Conservation (phyloP, 2,329 filamentous ascomycete species). For the Lizonia empirigonia region DNA sequence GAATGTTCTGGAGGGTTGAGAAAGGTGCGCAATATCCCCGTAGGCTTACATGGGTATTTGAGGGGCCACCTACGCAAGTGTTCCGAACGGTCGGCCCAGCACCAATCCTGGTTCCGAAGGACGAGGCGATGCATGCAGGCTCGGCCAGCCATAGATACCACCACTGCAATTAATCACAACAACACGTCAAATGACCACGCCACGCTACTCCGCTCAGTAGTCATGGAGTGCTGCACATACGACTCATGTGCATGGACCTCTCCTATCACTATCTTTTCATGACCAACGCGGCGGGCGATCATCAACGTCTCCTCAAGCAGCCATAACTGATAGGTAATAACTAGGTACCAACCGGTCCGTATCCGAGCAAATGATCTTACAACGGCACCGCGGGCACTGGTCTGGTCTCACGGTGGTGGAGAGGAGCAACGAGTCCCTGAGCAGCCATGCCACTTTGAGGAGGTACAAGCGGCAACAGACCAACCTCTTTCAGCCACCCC, state of each 20-base stretch:
- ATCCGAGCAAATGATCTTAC: constrained; percentile 12
- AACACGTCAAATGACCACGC: constrained; percentile 31
- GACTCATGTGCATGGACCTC: constrained; percentile 13
- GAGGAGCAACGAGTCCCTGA: constrained; percentile 10
- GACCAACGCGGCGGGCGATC: constrained; percentile 25
- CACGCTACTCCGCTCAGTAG: constrained; percentile 33
- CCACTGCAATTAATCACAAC: constrained; percentile 25
- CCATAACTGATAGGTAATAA: constrained; percentile 14
- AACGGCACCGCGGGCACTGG: constrained; percentile 6
- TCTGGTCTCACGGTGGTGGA: constrained; percentile 8
- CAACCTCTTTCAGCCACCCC: constrained; percentile 32
- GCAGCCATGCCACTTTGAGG: constrained; percentile 18
- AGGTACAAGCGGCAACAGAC: constrained; percentile 39
- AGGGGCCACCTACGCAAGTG: constrained; percentile 11
- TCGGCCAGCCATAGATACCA: constrained; percentile 38
- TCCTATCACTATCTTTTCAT: constrained; percentile 31
- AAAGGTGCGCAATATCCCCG: constrained; percentile 12
- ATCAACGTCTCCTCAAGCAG: not conserved
- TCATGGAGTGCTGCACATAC: constrained; percentile 25
- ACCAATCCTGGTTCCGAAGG: constrained; percentile 23
- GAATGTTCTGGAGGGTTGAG: constrained; percentile 80
- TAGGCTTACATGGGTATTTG: constrained; percentile 9
- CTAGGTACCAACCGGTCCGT: constrained; percentile 5
- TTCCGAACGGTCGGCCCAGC: constrained; percentile 23
- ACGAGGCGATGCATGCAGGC: constrained; percentile 32